Evolutionary conservation across 1,139 yeast genomes (phyloP), one percentile per base, ranked within the genome.

Genomic region (Pneumocystis wakefieldiae): DNA sequence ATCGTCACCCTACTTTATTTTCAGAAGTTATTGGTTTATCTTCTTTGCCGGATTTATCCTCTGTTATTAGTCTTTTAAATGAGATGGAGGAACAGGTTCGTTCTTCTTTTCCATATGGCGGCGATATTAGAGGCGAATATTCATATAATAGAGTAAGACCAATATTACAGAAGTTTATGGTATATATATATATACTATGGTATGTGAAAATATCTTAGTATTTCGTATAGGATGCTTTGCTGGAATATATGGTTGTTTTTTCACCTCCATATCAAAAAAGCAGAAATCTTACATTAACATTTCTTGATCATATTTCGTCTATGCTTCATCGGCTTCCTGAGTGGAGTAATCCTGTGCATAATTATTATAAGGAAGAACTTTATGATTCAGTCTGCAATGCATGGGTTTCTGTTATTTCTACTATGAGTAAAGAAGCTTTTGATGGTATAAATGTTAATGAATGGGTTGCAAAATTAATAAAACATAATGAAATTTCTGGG

Each of bases 381-480:
- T 83, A 85, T 71, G 95, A 88, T 69, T 95, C 89, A 73, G 76
- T 92, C 29, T 81, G 87, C 41, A 81, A 82, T 66, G 87, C 94
- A 15, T 88, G 96, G 88, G 76, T 81, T 84, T 42, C 81, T 83
- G 15, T 77, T 89, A 63, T 76, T 76, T 64, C 84, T 80, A 63
- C 79, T 79, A 60, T 70, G 77, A 37, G 73, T 71, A 17, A 70
- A 71, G 55, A 75, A 75, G 32, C 69, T 72, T 37, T 73, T 75
- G n/a, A 73, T 82, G 59, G 77, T 79, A 60, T 78, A 80, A 66
- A 78, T 78, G 55, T 78, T 80, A 60, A 48, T 48, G 55, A 48
- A 48, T 83, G 85, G 83, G 76, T 80, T 63, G 76, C 78, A 28
- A 83, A 82, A 68, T 74, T 91, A 65, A 77, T 77, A 61, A 75